These are phyloP conservation scores for Mytilinidion resinicola DNA, from an alignment of 495 filamentous ascomycete species.

Conservation along the genomic window DNA sequence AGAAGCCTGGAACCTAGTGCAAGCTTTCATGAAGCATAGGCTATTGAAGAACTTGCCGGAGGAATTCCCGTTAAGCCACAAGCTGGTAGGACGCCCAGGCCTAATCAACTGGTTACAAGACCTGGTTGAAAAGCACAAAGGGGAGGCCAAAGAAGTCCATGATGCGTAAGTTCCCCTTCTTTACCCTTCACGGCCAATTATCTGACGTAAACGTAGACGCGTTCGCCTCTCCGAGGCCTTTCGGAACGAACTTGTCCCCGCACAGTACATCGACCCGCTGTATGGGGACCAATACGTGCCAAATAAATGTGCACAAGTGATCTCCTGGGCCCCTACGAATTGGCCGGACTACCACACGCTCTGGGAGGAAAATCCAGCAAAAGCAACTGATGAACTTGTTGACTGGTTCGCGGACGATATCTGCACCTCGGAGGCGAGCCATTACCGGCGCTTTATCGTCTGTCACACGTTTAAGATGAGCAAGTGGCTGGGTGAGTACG, in stretches of 20 bases:
- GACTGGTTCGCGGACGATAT: conserved; percentile 3
- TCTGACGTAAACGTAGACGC: background rate
- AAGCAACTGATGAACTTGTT: conserved; percentile 1
- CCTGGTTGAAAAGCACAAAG: background rate
- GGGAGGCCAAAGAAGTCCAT: background rate
- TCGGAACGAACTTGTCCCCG: background rate
- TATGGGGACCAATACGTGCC: too few species aligned
- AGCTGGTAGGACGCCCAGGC: background rate
- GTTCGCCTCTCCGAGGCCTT: background rate
- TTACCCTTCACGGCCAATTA: background rate
- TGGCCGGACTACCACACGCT: background rate
- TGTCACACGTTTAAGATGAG: background rate
- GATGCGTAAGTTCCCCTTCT: background rate
- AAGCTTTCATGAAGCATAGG: conserved; percentile 1
- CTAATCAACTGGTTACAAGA: background rate
- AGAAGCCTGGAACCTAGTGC: conserved; percentile 19
- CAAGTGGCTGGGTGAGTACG: background rate
- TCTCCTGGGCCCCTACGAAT: background rate
- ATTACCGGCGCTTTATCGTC: conserved; percentile 4
- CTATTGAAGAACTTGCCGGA: background rate
- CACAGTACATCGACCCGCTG: background rate
- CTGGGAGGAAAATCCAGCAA: background rate
- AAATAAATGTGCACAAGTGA: too few species aligned
- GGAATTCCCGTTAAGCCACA: background rate
- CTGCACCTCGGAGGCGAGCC: background rate